Conservation (phyloP, 495 filamentous ascomycete species). For the Staphylotrichum tortipilum region DNA sequence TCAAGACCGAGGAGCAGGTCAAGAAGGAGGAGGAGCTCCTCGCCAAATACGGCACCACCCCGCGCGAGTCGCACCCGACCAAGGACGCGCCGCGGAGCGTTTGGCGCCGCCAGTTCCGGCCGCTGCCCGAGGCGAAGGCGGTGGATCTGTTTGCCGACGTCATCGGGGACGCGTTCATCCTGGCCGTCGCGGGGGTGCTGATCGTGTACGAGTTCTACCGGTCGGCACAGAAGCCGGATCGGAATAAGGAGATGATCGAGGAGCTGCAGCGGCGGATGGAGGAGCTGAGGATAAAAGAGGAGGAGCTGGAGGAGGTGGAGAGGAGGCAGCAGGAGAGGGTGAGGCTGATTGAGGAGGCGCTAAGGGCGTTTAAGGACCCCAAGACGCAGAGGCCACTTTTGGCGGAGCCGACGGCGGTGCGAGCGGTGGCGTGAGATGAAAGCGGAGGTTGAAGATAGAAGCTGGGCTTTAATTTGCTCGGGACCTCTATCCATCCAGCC, state of each 20-base stretch:
- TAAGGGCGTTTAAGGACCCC: constrained; percentile 50
- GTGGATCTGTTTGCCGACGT: constrained; percentile 96
- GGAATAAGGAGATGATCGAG: constrained; percentile 53
- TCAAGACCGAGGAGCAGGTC: constrained; percentile 66
- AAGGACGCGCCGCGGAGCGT: constrained; percentile 33
- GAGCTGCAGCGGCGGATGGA: constrained; percentile 60
- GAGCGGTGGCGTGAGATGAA: constrained; percentile 4
- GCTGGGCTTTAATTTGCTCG: neutral
- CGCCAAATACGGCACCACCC: constrained; percentile 33
- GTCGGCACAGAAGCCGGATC: constrained; percentile 65
- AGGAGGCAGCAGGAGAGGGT: constrained; percentile 49
- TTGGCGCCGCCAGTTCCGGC: constrained; percentile 49
- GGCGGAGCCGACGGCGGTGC: constrained; percentile 14
- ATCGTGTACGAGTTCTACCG: constrained; percentile 77
- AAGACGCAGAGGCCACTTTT: constrained; percentile 41
- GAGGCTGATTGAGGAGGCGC: constrained; percentile 58
- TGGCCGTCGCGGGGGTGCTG: constrained; percentile 66
- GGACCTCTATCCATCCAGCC: too few species aligned
- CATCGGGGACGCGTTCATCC: constrained; percentile 82
- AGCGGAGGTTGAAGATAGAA: too few species aligned
- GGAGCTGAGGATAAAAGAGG: constrained; percentile 49
- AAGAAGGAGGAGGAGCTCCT: constrained; percentile 52
- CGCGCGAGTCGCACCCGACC: constrained; percentile 25
- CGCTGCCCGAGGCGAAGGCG: constrained; percentile 83
- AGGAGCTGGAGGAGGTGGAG: constrained; percentile 57